These are phyloP conservation scores for Gonapodya prolifera DNA, from an alignment of 192 early-diverging fungal genomes.

Conservation along the genomic window DNA sequence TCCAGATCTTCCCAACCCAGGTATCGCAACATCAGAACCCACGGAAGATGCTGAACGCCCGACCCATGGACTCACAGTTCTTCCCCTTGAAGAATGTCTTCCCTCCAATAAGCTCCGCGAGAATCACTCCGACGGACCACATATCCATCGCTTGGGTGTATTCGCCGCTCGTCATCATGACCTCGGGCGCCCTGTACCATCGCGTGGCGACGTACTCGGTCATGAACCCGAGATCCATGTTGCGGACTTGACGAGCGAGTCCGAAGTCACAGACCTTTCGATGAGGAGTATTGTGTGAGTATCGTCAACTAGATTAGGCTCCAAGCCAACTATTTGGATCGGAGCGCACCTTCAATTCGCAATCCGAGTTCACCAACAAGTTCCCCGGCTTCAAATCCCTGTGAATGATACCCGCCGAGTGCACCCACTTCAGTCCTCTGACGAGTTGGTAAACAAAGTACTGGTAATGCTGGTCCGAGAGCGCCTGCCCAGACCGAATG, in stretches of 20 bases:
- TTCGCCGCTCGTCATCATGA: slow-evolving; percentile 43
- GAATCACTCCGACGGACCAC: slow-evolving; percentile 81
- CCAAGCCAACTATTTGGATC: no score
- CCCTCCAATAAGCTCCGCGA: slow-evolving; percentile 90
- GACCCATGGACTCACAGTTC: slow-evolving; percentile 51
- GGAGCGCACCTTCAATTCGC: slow-evolving; percentile 32
- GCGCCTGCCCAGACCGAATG: slow-evolving; percentile 21
- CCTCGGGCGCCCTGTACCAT: slow-evolving; percentile 98
- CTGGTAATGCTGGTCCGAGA: slow-evolving; percentile 25
- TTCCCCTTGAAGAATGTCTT: slow-evolving; percentile 91
- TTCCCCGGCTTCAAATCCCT: slow-evolving; percentile 60
- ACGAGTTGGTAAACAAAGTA: slow-evolving; percentile 35
- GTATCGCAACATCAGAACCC: slow-evolving; percentile 29
- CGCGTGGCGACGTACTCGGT: slow-evolving; percentile 99
- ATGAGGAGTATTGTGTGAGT: no score
- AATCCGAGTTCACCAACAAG: slow-evolving; percentile 46
- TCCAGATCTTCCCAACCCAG: slow-evolving; percentile 25
- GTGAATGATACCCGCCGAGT: slow-evolving; percentile 54
- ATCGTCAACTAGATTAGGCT: no score
- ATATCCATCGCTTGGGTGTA: not conserved
- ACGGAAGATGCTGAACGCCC: slow-evolving; percentile 3
- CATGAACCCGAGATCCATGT: slow-evolving; percentile 18
- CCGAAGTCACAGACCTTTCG: slow-evolving; percentile 37
- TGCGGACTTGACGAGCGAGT: slow-evolving; percentile 25
- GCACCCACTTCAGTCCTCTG: slow-evolving; percentile 46